These are phyloP conservation scores for Claviceps paspali DNA, from an alignment of 2,329 filamentous ascomycete genomes.

Conservation along the genomic window DNA sequence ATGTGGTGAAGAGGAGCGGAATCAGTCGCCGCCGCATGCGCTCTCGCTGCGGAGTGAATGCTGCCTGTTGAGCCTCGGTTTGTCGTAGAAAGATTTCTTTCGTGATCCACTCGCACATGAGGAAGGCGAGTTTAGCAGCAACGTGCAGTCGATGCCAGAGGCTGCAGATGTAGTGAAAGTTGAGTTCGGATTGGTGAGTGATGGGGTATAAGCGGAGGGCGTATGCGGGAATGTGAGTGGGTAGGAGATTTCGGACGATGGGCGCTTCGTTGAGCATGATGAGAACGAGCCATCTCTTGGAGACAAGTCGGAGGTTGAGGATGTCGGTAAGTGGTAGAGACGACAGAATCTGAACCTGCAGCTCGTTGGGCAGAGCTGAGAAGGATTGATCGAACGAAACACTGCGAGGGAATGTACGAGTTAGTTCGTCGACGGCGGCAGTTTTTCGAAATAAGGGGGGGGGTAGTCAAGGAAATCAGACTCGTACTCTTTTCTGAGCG, in stretches of 20 bases:
- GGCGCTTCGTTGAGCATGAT: conserved; percentile 44
- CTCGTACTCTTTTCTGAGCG: conserved; percentile 18
- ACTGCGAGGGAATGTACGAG: conserved; percentile 12
- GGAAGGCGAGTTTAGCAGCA: conserved; percentile 43
- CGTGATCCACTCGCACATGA: conserved; percentile 49
- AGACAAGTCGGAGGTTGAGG: conserved; percentile 41
- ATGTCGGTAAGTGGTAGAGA: conserved; percentile 44
- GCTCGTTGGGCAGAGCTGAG: conserved; percentile 40
- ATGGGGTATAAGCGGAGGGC: conserved; percentile 43
- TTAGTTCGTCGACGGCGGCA: conserved; percentile 8
- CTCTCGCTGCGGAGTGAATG: conserved; percentile 45
- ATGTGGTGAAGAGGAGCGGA: conserved; percentile 48
- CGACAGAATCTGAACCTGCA: conserved; percentile 48
- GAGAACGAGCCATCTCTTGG: conserved; percentile 42
- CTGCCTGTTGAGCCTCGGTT: conserved; percentile 36
- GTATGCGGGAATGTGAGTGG: conserved; percentile 44
- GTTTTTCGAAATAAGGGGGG: not conserved
- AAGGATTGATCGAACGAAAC: conserved; percentile 42
- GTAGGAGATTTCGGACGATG: conserved; percentile 45
- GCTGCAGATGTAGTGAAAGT: conserved; percentile 46
- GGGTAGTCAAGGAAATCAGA: not conserved
- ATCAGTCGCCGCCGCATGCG: conserved; percentile 50
- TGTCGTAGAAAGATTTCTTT: conserved; percentile 49
- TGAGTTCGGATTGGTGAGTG: conserved; percentile 30
- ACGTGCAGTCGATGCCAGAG: conserved; percentile 53